Evolutionary conservation across 1,284 basidiomycete species (phyloP), one percentile per base, ranked within the genome.

Genomic region (Sutorius eximius): DNA sequence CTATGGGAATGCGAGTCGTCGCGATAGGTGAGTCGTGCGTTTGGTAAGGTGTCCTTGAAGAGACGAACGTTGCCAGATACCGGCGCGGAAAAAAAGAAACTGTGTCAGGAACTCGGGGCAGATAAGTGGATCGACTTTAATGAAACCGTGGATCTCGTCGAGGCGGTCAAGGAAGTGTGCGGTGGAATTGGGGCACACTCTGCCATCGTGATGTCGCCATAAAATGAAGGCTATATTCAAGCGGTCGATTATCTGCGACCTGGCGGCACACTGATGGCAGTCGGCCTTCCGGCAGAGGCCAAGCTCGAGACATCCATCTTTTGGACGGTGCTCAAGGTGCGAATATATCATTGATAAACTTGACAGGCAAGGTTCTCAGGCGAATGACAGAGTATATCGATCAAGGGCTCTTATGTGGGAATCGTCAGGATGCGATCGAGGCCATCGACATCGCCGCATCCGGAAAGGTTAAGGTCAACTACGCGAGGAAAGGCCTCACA

Each of bases 51-150:
- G 8, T 18, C 30, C 29, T 53, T 42, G 15, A 33, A 11, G 27
- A 45, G 45, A 54, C 36, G 22, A 27, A 7, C 18, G 5, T 24
- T 11, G 22, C 10, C 49, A 79, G 86, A 91, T 63, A 85, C 85
- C 3, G 91, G 92, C 33, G 81, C 74, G 3, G 87, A 89, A 61
- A 95, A 95, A 78, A 79, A 81, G 64, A 75, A 83, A 48, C 79
- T 95, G 15, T 84, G 82, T 68, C 63, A 77, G 57, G 72, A 78
- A 29, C 84, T 93, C 50, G 92, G 93, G 43, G 90, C 90, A 0
- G 85, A 89, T 61, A 77, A 77, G 49, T 94, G 87, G 82, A 80
- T 95, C 61, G 91, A 95, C 75, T 93, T 91, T 76, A 83, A 78
- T 61, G 77, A 80, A 66, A 76, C 75, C 13, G 77, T 80, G 54